Conservation (phyloP, 2,329 filamentous ascomycete species). For the Aspergillus felis region DNA sequence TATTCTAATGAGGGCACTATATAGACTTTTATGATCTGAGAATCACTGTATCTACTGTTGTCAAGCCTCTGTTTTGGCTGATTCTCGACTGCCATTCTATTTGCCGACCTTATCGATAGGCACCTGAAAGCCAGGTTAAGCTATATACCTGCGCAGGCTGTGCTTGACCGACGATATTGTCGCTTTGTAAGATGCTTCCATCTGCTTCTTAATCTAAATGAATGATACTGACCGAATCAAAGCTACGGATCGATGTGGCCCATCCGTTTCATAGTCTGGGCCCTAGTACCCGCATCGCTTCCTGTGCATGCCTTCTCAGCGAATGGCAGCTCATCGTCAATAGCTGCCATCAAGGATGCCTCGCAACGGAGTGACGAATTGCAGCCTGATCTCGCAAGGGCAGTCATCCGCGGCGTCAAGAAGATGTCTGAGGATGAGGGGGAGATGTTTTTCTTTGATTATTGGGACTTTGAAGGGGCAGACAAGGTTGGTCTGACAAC, state of each 20-base stretch:
- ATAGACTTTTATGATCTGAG: not conserved
- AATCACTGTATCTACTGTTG: not conserved
- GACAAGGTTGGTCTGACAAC: slow-evolving; percentile 8
- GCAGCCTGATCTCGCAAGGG: not conserved
- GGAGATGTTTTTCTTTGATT: slow-evolving; percentile 47
- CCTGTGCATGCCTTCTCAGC: not conserved
- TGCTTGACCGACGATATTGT: not conserved
- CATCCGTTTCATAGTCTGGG: not conserved
- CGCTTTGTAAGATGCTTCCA: not conserved
- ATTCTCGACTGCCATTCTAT: not conserved
- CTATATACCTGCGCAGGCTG: not conserved
- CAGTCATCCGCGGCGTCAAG: slow-evolving; percentile 25
- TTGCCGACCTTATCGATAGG: not conserved
- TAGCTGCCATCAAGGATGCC: not conserved
- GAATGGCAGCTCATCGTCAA: not conserved
- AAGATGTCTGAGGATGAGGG: slow-evolving; percentile 47
- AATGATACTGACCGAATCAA: not conserved
- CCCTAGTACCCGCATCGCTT: not conserved
- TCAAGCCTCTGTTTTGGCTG: too few relatives aligned
- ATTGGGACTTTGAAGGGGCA: slow-evolving; percentile 38
- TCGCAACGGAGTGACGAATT: not conserved
- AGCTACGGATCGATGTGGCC: not conserved
- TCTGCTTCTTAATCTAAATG: not conserved
- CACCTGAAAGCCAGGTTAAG: not conserved
- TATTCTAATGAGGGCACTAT: not conserved